Base-by-base conservation (phyloP, 2,329 filamentous ascomycete genomes). In the Colletotrichum higginsianum region DNA sequence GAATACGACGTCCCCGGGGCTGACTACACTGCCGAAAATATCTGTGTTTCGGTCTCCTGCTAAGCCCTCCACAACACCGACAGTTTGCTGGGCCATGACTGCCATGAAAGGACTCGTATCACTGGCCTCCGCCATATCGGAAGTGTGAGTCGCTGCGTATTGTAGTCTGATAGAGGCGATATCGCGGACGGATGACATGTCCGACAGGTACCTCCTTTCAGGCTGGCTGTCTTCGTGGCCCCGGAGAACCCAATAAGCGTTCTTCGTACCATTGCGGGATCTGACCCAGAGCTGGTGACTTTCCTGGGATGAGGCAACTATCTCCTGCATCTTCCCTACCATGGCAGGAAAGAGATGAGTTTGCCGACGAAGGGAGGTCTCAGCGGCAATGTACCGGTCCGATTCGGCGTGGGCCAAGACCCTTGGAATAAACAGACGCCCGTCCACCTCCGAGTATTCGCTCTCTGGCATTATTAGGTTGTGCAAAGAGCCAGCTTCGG, bases 371-470 rank as follows among this genome's bases (percentile, higher is more conserved):
- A 30, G 26, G 4, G 61, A 53, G 30, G 61, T 55, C 49, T 55
- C 38, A 16, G 12, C 8, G 9, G 50, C 35, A 30, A 63, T 53
- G 8, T 42, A 44, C 5, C n/a, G 5, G 40, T 63, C 61, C 9
- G 61, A 18, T 18, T 63, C 49, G 7, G 35, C 2, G 38, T 63
- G 49, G 4, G 61, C 16, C 30, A 55, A 13, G 11, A 55, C 11
- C 21, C 49, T 55, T 13, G 61, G 61, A 7, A 63, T 63, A 21
- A 63, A 26, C 6, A 63, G 47, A 26, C 61, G 47, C 6, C 61
- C 61, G 21, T 30, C n/a, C 11, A 13, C 2, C 50, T 63, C 61
- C 16, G 16, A 42, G 44, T 40, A 42, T 49, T 63, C 61, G 50
- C 21, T 53, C 16, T 63, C 61, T n/a, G n/a, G 15, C 18, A 4